These are phyloP conservation scores for Suhomyces canberraensis DNA, from an alignment of 805 yeast genomes.

Conservation along the genomic window DNA sequence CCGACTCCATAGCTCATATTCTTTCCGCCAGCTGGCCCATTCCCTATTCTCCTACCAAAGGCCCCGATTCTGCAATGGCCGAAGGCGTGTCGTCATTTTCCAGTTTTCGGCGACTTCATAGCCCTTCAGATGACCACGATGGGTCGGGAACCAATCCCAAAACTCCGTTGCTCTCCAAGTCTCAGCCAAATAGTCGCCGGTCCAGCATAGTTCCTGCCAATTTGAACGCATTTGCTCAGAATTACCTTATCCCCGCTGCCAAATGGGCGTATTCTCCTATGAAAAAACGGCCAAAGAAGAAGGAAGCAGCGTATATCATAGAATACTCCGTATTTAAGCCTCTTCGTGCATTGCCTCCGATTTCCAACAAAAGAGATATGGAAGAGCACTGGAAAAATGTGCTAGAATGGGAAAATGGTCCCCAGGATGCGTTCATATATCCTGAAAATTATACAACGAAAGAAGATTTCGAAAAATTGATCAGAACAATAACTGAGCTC, in stretches of 20 bases:
- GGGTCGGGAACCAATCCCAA: neutral
- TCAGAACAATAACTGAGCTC: slow-evolving; percentile 43
- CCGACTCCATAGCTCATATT: slow-evolving; percentile 5
- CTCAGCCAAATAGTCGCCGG: slow-evolving; percentile 11
- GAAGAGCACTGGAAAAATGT: slow-evolving; percentile 13
- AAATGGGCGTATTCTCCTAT: slow-evolving; percentile 31
- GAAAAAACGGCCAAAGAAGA: slow-evolving; percentile 11
- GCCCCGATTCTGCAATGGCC: no score
- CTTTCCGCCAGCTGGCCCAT: slow-evolving; percentile 12
- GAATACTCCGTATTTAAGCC: slow-evolving; percentile 56
- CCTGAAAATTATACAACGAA: slow-evolving; percentile 23
- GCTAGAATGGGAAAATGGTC: slow-evolving; percentile 12
- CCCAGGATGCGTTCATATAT: neutral
- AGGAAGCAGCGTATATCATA: slow-evolving; percentile 35
- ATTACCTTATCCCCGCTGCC: slow-evolving; percentile 25
- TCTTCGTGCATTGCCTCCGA: slow-evolving; percentile 11
- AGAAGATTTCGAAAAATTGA: slow-evolving; percentile 35
- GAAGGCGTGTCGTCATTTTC: no score
- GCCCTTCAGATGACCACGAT: no score
- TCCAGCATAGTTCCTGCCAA: slow-evolving; percentile 10
- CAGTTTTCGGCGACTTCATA: neutral
- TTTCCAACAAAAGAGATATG: slow-evolving; percentile 17
- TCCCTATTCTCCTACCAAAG: no score
- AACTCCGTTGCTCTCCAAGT: slow-evolving; percentile 9
- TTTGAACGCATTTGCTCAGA: slow-evolving; percentile 18